Percentiles rank a stretch among this genome's conserved stretches.
These are phyloP conservation scores for Sinapis alba DNA, from an alignment of 441 rosid genomes.

Conservation along the genomic window DNA sequence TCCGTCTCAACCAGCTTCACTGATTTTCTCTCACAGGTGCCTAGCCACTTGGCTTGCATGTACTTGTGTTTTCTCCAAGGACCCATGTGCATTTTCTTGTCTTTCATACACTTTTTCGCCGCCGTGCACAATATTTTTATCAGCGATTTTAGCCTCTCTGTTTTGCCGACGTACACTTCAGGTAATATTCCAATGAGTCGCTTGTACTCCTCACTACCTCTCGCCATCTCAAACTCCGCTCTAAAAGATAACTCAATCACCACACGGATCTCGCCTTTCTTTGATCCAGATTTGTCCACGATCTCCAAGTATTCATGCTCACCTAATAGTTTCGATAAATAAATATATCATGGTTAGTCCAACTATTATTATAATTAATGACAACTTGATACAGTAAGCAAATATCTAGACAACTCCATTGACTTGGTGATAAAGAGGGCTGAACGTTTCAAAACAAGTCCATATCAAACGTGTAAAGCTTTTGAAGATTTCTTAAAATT, in stretches of 20 bases:
- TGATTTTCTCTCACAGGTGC: background rate
- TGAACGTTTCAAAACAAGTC: constrained; percentile 1
- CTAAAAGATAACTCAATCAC: constrained; percentile 74
- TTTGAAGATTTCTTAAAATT: background rate
- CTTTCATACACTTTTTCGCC: constrained; percentile 71
- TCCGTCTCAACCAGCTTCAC: constrained; percentile 19
- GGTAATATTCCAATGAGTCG: constrained; percentile 48
- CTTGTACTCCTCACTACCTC: constrained; percentile 60
- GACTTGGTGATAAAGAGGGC: background rate
- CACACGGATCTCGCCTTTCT: constrained; percentile 58
- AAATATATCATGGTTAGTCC: background rate
- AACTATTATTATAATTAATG: background rate
- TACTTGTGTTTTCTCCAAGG: constrained; percentile 91
- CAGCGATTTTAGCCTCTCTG: constrained; percentile 53
- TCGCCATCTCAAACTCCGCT: constrained; percentile 81
- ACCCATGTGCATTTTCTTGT: constrained; percentile 78
- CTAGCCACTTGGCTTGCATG: constrained; percentile 62
- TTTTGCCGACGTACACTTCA: constrained; percentile 68
- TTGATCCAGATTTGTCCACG: constrained; percentile 47
- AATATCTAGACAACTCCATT: background rate
- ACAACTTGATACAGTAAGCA: background rate
- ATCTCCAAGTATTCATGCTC: constrained; percentile 75
- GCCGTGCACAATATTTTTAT: constrained; percentile 53
- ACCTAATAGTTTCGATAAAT: constrained; percentile 46
- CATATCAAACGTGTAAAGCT: background rate